A percentile compares a stretch with the other conserved stretches of the same genome.
These are phyloP conservation scores for Fistulina hepatica DNA, from an alignment of 1,284 basidiomycete genomes.

Conservation along the genomic window DNA sequence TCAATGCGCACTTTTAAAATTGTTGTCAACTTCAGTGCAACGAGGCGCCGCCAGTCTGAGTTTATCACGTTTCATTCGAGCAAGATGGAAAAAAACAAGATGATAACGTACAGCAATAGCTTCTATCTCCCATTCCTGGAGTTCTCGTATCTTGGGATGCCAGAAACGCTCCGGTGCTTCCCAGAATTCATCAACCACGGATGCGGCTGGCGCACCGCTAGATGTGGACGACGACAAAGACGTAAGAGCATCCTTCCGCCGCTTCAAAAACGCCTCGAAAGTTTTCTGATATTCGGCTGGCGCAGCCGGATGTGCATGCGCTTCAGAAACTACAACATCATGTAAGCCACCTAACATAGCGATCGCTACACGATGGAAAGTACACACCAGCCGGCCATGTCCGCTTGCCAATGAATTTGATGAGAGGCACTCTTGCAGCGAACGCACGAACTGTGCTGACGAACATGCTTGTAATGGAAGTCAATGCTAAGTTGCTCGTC, in stretches of 20 bases:
- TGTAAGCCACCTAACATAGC: constrained; percentile 10
- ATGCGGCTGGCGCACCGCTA: constrained; percentile 13
- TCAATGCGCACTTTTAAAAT: background rate
- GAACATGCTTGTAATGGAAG: too few relatives aligned
- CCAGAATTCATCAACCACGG: constrained; percentile 68
- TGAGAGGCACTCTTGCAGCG: too few relatives aligned
- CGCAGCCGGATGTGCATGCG: constrained; percentile 68
- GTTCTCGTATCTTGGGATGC: constrained; percentile 41
- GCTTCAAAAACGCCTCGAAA: too few relatives aligned
- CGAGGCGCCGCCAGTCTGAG: constrained; percentile 66
- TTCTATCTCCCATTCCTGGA: constrained; percentile 67
- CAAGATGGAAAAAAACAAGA: too few relatives aligned
- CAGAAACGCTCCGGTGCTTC: constrained; percentile 66
- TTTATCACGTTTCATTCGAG: constrained; percentile 9
- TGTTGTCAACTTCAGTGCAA: constrained; percentile 24
- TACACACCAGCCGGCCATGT: constrained; percentile 45
- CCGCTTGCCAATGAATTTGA: constrained; percentile 71
- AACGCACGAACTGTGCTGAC: too few relatives aligned
- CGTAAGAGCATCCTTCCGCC: constrained; percentile 26
- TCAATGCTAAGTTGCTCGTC: too few relatives aligned
- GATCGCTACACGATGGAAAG: constrained; percentile 1
- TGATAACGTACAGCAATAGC: constrained; percentile 57
- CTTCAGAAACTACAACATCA: constrained; percentile 38
- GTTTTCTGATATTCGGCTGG: constrained; percentile 56
- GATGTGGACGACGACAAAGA: constrained; percentile 10